These are phyloP conservation scores for Nepenthes mirabilis DNA, from an alignment of 148 eudicot genomes.

Conservation along the genomic window DNA sequence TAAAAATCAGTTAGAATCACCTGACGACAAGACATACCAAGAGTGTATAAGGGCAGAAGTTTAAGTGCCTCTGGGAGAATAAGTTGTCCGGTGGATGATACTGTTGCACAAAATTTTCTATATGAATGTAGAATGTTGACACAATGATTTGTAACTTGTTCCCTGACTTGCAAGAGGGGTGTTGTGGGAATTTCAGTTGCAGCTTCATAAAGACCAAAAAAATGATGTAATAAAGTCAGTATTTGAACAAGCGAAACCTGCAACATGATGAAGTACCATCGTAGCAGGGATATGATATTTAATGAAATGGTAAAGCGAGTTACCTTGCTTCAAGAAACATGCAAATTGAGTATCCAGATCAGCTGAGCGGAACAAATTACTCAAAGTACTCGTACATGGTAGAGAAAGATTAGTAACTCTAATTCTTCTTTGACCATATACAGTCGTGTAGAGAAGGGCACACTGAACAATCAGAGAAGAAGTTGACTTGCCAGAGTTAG, in stretches of 20 bases:
- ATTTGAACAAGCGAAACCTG: not conserved
- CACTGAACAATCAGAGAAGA: conserved; percentile 34
- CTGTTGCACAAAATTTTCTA: conserved; percentile 91
- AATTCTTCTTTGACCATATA: conserved; percentile 93
- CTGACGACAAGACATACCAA: conserved; percentile 38
- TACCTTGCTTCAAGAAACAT: conserved; percentile 91
- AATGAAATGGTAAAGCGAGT: not conserved
- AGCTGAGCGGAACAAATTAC: conserved; percentile 85
- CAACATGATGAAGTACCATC: not conserved
- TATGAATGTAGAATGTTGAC: conserved; percentile 70
- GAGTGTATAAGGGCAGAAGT: conserved; percentile 79
- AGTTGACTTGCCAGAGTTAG: not conserved
- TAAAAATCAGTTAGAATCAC: not conserved
- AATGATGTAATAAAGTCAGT: conserved; percentile 6
- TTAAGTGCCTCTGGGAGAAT: conserved; percentile 98
- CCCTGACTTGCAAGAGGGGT: conserved; percentile 73
- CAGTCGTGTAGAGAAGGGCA: conserved; percentile 92
- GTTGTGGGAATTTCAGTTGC: conserved; percentile 60
- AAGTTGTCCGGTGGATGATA: conserved; percentile 82
- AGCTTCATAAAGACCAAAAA: conserved; percentile 31
- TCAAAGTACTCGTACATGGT: conserved; percentile 74
- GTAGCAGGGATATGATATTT: not conserved
- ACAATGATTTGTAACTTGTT: conserved; percentile 74
- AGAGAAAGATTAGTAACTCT: conserved; percentile 83
- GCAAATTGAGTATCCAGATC: conserved; percentile 92